A percentile compares a stretch with the other conserved stretches of the same genome.
Evolutionary conservation across 306 rosid species (phyloP).

Genomic region (Psophocarpus tetragonolobus): DNA sequence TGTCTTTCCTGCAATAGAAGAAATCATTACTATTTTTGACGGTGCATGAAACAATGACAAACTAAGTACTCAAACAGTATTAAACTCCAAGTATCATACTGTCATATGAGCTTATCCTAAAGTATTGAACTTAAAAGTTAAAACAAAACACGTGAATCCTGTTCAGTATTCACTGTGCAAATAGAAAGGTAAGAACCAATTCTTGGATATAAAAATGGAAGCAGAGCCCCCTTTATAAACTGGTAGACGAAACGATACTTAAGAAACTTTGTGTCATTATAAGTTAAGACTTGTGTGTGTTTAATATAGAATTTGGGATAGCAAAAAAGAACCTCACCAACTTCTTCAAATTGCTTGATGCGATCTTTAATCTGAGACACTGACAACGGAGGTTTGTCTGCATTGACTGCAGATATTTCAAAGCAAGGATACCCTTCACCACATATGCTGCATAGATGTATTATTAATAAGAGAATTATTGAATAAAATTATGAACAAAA

Average conservation of each 20-base stretch:
- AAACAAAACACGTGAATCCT: background rate
- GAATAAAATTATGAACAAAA: slow-evolving; percentile 19
- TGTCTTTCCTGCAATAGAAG: slow-evolving; percentile 72
- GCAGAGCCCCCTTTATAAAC: slow-evolving; percentile 5
- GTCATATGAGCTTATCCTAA: slow-evolving; percentile 7
- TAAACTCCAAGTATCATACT: background rate
- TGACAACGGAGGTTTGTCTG: slow-evolving; percentile 90
- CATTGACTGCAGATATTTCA: slow-evolving; percentile 90
- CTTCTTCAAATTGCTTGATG: slow-evolving; percentile 75
- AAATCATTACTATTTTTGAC: slow-evolving; percentile 26
- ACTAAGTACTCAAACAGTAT: slow-evolving; percentile 11
- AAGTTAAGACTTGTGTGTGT: background rate
- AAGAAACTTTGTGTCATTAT: slow-evolving; percentile 5
- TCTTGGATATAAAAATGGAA: slow-evolving; percentile 25
- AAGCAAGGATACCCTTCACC: slow-evolving; percentile 81
- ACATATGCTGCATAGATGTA: slow-evolving; percentile 64
- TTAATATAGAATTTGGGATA: slow-evolving; percentile 3
- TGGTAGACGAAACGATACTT: background rate
- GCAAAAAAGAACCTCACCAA: slow-evolving; percentile 59
- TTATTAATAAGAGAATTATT: slow-evolving; percentile 29
- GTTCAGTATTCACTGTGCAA: slow-evolving; percentile 14
- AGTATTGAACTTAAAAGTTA: background rate
- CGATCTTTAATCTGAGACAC: slow-evolving; percentile 76
- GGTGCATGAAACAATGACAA: slow-evolving; percentile 22
- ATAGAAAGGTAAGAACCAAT: slow-evolving; percentile 28